These are phyloP conservation scores for Boletus patriciae DNA, from an alignment of 768 basidiomycete genomes.

Conservation along the genomic window DNA sequence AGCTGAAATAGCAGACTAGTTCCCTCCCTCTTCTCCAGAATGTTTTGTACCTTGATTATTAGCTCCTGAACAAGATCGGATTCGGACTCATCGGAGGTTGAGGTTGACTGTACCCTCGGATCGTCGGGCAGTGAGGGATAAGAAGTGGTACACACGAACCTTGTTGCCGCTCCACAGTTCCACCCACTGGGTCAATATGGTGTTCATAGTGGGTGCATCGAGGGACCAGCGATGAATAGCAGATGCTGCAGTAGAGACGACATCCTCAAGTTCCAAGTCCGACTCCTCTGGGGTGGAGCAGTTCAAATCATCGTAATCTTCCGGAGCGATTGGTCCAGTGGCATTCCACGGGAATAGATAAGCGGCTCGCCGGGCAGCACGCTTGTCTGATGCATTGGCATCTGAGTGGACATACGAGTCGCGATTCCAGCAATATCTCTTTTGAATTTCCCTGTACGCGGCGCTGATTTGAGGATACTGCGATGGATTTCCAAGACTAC, in stretches of 20 bases:
- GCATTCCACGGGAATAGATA: not conserved
- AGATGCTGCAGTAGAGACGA: not conserved
- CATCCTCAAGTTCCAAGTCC: not conserved
- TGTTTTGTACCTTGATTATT: not conserved
- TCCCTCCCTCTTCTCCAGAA: not conserved
- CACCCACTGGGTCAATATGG: not conserved
- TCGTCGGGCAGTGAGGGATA: not conserved
- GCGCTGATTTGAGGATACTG: not conserved
- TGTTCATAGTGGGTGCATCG: not conserved
- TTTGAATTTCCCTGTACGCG: not conserved
- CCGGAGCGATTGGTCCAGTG: not conserved
- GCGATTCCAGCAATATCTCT: not conserved
- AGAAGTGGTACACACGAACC: too few species aligned
- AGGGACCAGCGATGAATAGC: conserved; percentile 1
- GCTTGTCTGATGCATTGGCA: too few species aligned
- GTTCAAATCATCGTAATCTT: not conserved
- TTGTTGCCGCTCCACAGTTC: not conserved
- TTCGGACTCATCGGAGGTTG: not conserved
- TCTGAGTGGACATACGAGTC: too few species aligned
- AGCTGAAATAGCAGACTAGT: not conserved
- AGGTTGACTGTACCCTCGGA: not conserved
- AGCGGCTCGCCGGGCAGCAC: not conserved
- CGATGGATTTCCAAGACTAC: not conserved
- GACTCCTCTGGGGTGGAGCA: not conserved
- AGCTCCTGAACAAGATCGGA: not conserved